Base-by-base conservation (phyloP, 495 filamentous ascomycete genomes). In the Parmelia sp. region DNA sequence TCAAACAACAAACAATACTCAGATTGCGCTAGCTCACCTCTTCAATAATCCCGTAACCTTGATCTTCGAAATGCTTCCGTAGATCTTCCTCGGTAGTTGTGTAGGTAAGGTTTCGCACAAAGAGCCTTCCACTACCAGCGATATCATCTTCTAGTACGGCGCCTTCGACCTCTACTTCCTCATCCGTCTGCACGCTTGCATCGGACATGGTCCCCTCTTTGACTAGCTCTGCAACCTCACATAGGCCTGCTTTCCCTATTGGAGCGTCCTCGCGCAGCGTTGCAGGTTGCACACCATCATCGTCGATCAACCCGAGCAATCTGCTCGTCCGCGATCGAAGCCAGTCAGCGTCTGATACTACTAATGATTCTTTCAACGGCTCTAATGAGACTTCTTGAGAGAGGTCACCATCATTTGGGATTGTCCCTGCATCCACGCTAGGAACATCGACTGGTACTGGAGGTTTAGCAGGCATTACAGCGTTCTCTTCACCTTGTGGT, bases 261-360 rank as follows among this genome's bases (percentile, higher is more conserved):
- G 60, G 39, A 47, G 27, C 57, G 23, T 66, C 23, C 4, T 68
- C 42, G 33, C 60, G 47, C 36, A 69, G 60, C 5, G 55, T 29
- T 42, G 72, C 70, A 42, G 70, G 74, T 12, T 77, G 72, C 45
- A 76, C 73, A 59, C 82, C 78, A 59, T 86, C 83, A 37, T 90
- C 86, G 70, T 93, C 90, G 27, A 90, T 78, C 27, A 97, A 77
- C 71, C 91, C 95, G 42, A 97, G 80, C 56, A 97, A 75, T 67
- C 95, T 84, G 73, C 87, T 97, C n/a, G 92, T 97, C 67, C 90
- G 87, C 47, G 90, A 95, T 47, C 94, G 86, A 58, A 96, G 80
- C 94, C 94, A 99, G 72, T 99, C 94, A 55, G 84, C 82, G 72
- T 98, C 95, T 15, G 87, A 87, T 27, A 83, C 79, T 58, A 76